Evolutionary conservation across 768 basidiomycete species (phyloP), one percentile per base, ranked within the genome.

Genomic region (Clitopilus passeckerianus): DNA sequence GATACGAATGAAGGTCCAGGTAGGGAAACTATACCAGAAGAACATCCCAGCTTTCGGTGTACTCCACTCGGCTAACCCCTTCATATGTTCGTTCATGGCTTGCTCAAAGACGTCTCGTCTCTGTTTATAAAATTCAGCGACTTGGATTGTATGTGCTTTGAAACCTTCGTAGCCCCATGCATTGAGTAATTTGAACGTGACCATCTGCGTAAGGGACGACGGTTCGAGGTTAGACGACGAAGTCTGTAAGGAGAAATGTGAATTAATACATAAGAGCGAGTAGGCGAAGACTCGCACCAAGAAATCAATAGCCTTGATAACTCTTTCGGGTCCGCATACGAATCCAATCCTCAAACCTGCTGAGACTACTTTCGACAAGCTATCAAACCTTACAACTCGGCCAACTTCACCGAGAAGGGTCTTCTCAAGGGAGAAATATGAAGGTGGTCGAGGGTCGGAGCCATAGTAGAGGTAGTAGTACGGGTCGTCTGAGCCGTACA

Each of bases 381-480:
- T 91, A 69, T 96, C 94, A 67, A 96, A 91, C 24, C 93, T 82
- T 14, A 95, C 61, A 34, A 95, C 92, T 12, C 87, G 82, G 0
- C 93, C 93, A 7, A 81, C 79, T 62, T 84, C 81, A 41, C 79
- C 77, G 61, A 81, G 80, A 63, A 83, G 81, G 56, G 82, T 76
- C 15, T 74, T 74, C 68, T 95, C 93, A 23, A 95, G 78, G 34
- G 81, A 75, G 66, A 95, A 92, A 74, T 94, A 95, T 0, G 87
- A 90, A 0, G 87, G 82, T 2, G 85, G 84, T 22, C 86, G 77
- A 12, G 83, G 74, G 5, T 68, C 66, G 16, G 74, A 68, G 22
- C 89, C 90, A 63, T 85, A 93, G 72, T 92, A 91, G 46, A 92
- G 70, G 63, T 84, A 86, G 66, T 78, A 86, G 67, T 89, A 90